Percentiles rank a stretch among this genome's conserved stretches.
Conservation (phyloP, 1,139 yeast genomes). For the Pichia cactophila region DNA sequence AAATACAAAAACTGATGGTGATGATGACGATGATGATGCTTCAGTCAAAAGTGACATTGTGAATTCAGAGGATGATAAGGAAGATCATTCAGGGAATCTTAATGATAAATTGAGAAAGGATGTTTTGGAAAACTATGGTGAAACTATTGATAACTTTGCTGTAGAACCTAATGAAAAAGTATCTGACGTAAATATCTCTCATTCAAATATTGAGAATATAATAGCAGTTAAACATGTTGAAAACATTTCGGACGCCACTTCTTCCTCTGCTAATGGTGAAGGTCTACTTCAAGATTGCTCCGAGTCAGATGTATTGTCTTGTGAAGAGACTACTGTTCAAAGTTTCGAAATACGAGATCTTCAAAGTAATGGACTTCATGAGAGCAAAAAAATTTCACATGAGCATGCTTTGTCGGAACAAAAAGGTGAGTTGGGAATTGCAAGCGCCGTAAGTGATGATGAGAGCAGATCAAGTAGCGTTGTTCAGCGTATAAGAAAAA, state of each 20-base stretch:
- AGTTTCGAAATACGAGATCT: neutral
- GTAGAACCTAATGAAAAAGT: too few species aligned
- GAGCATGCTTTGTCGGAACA: neutral
- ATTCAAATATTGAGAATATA: neutral
- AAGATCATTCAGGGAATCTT: too few species aligned
- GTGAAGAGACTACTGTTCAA: neutral
- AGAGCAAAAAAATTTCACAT: neutral
- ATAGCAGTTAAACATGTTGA: neutral
- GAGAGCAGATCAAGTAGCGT: neutral
- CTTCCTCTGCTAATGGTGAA: neutral
- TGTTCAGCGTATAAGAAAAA: neutral
- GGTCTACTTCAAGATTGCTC: neutral
- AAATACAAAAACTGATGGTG: too few species aligned
- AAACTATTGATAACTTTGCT: too few species aligned
- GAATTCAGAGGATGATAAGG: too few species aligned
- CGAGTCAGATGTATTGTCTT: neutral
- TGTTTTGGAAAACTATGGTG: too few species aligned
- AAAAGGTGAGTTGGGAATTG: neutral
- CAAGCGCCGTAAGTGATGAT: neutral
- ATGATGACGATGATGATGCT: neutral
- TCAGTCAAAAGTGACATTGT: too few species aligned
- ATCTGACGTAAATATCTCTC: too few species aligned
- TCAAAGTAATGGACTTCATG: neutral
- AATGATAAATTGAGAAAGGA: too few species aligned
- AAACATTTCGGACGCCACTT: neutral